Conservation (phyloP, 73 alveolate genomes). For the Uronychia setigera region DNA sequence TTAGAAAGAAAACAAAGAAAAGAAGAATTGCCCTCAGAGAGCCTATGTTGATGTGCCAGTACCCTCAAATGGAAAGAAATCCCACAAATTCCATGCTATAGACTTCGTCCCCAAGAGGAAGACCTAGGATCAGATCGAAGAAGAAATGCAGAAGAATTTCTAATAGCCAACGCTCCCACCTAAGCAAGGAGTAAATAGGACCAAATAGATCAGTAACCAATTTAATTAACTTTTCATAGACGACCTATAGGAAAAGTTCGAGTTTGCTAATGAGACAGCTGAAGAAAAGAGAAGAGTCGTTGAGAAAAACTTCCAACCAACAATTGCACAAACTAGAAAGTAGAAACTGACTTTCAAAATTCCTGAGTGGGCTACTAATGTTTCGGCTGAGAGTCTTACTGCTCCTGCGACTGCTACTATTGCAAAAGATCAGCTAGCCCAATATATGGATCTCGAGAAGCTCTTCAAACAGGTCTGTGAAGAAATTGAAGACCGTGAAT, state of each 20-base stretch:
- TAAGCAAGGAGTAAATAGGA: conserved; percentile 8
- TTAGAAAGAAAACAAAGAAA: background rate
- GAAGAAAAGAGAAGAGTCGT: background rate
- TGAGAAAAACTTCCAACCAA: conserved; percentile 1
- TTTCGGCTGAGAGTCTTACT: background rate
- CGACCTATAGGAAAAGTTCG: conserved; percentile 25
- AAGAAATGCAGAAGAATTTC: background rate
- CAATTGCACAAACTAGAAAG: background rate
- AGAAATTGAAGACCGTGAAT: conserved; percentile 13
- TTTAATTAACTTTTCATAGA: conserved; percentile 3
- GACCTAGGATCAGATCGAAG: background rate
- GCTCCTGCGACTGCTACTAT: conserved; percentile 10
- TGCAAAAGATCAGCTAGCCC: background rate
- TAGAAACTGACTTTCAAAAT: conserved; percentile 10
- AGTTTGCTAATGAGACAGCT: conserved; percentile 8
- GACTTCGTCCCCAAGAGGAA: conserved; percentile 31
- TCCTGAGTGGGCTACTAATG: conserved; percentile 13
- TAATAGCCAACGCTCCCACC: background rate
- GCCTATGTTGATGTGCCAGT: conserved; percentile 17
- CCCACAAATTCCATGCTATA: conserved; percentile 11
- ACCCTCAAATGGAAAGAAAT: background rate
- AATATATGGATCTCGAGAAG: conserved; percentile 20
- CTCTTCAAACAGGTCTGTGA: conserved; percentile 15
- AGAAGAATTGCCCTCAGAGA: conserved; percentile 26
- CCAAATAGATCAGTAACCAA: background rate